These are phyloP conservation scores for Tolypocladium ovalisporum DNA, from an alignment of 2,329 filamentous ascomycete genomes.

Conservation along the genomic window DNA sequence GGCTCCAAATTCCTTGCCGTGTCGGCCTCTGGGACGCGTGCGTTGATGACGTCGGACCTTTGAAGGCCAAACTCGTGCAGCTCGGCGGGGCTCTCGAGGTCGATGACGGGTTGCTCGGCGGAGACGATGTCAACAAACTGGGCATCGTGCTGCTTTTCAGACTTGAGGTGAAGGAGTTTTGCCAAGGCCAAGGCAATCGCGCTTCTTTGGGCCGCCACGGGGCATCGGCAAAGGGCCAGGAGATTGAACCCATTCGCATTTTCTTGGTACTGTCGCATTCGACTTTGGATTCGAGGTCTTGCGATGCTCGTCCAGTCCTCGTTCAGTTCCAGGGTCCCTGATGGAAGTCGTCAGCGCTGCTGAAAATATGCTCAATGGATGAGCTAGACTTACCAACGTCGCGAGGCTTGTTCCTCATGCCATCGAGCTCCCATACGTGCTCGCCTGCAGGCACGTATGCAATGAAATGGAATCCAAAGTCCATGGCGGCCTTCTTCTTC, in stretches of 20 bases:
- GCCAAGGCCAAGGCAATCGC: conserved; percentile 32
- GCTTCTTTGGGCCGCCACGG: conserved; percentile 38
- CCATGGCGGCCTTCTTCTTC: conserved; percentile 33
- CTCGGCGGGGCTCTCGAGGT: conserved; percentile 9
- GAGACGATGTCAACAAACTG: conserved; percentile 12
- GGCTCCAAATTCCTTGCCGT: conserved; percentile 5
- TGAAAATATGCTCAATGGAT: neutral
- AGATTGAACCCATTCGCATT: conserved; percentile 65
- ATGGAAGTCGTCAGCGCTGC: neutral
- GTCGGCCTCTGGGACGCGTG: conserved; percentile 8
- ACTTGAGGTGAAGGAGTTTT: conserved; percentile 25
- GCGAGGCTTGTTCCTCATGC: conserved; percentile 59
- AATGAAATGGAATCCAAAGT: conserved; percentile 77
- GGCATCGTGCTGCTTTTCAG: conserved; percentile 12
- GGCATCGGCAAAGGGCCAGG: conserved; percentile 61
- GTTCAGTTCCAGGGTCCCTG: conserved; percentile 9
- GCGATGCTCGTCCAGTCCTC: conserved; percentile 57
- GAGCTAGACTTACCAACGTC: conserved; percentile 16
- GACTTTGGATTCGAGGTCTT: conserved; percentile 50
- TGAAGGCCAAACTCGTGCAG: conserved; percentile 20
- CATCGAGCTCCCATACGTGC: conserved; percentile 81
- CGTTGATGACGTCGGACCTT: conserved; percentile 11
- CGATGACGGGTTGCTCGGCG: conserved; percentile 11
- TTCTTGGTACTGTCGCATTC: conserved; percentile 57
- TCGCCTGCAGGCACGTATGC: conserved; percentile 72